Conservation (phyloP, 2,329 filamentous ascomycete genomes). For the Phoma herbarum region DNA sequence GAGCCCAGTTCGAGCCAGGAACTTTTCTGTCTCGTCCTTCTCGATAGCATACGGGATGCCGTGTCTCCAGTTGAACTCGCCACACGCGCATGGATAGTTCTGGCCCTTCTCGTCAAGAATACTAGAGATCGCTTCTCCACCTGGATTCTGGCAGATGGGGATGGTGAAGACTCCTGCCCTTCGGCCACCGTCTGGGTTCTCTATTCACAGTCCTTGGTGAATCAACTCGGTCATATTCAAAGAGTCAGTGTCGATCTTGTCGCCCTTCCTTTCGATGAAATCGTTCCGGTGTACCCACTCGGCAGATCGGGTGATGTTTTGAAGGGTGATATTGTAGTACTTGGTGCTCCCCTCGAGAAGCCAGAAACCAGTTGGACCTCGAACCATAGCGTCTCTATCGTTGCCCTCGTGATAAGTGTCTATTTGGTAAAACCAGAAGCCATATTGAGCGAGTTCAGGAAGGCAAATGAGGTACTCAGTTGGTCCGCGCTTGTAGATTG, state of each 20-base stretch:
- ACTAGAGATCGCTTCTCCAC: slow-evolving; percentile 26
- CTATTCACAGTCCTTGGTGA: not conserved
- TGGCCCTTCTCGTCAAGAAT: slow-evolving; percentile 6
- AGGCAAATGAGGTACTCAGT: not conserved
- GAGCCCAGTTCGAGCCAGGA: not conserved
- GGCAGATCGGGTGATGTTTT: not conserved
- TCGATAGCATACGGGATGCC: not conserved
- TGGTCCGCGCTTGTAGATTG: not conserved
- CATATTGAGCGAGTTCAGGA: not conserved
- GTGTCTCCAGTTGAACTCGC: slow-evolving; percentile 24
- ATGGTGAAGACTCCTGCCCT: slow-evolving; percentile 5
- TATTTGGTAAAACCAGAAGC: not conserved
- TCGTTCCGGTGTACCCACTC: not conserved
- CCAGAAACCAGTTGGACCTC: not conserved
- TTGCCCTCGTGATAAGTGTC: not conserved
- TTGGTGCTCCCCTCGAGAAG: not conserved
- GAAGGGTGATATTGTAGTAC: not conserved
- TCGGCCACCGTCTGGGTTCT: not conserved
- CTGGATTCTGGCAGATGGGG: slow-evolving; percentile 24
- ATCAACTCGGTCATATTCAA: not conserved
- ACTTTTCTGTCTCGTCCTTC: not conserved
- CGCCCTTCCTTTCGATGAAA: not conserved
- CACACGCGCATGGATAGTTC: slow-evolving; percentile 33
- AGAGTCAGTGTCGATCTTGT: not conserved
- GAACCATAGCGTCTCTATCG: not conserved